A percentile compares a stretch with the other conserved stretches of the same genome.
Conservation (phyloP, 1,284 basidiomycete genomes). For the Chiua sp. region DNA sequence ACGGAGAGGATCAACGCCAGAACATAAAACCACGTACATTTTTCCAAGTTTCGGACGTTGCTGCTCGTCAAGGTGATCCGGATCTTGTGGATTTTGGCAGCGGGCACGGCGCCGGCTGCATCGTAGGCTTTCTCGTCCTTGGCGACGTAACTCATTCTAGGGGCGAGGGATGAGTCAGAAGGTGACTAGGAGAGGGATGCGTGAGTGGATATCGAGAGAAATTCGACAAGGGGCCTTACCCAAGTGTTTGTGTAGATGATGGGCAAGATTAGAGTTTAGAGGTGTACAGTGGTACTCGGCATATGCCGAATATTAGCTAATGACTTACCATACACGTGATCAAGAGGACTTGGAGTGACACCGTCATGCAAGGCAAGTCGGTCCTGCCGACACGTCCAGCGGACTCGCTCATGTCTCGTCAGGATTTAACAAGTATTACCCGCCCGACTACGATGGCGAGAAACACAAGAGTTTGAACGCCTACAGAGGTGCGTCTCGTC, state of each 20-base stretch:
- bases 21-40: constrained; percentile 65
- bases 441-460: constrained; percentile 88
- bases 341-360: not conserved
- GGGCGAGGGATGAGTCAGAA: constrained; percentile 68
- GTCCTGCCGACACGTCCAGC: not conserved
- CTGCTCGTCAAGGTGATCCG: constrained; percentile 98
- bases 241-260: constrained; percentile 24
- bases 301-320: constrained; percentile 20
- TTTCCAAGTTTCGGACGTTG: constrained; percentile 99
- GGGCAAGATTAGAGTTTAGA: constrained; percentile 35
- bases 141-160: constrained; percentile 99
- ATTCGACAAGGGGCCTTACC: constrained; percentile 18
- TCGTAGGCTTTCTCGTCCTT: constrained; percentile 99
- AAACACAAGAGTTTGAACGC: constrained; percentile 84
- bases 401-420: constrained; percentile 21
- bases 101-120: constrained; percentile 85
- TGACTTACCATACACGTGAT: constrained; percentile 13
- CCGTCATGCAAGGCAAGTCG: constrained; percentile 44
- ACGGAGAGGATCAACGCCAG: not conserved
- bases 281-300: constrained; percentile 14
- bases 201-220: not conserved
- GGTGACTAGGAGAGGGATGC: constrained; percentile 56
- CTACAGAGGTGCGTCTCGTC: constrained; percentile 60
- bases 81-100: constrained; percentile 98
- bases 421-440: constrained; percentile 94